phyloP scores from a whole-genome alignment of 495 filamentous ascomycete species.

The Niebla homalea region DNA sequence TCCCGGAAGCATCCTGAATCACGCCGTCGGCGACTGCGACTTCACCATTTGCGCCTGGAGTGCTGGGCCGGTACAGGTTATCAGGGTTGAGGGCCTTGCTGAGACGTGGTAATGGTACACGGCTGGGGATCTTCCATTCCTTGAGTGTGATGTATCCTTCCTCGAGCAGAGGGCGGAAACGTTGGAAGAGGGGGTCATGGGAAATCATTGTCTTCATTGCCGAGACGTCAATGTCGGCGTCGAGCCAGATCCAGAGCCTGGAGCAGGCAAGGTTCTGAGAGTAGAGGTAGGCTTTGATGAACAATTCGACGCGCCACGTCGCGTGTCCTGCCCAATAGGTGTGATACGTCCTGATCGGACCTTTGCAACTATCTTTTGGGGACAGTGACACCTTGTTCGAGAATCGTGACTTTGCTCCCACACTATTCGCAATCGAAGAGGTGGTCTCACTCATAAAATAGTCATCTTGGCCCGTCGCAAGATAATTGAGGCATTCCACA shows the following conservation, averaged over 20 bases:
- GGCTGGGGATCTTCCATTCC: constrained; percentile 38
- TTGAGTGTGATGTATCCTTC: constrained; percentile 39
- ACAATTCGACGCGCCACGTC: constrained; percentile 44
- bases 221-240: constrained; percentile 33
- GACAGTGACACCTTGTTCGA: constrained; percentile 20
- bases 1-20: constrained; percentile 42
- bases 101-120: constrained; percentile 33
- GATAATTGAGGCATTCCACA: constrained; percentile 31
- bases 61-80: constrained; percentile 1
- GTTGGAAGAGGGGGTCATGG: constrained; percentile 35
- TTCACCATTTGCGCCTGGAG: constrained; percentile 40
- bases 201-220: constrained; percentile 36
- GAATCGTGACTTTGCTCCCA: neutral
- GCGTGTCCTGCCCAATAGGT: constrained; percentile 46
- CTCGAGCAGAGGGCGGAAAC: constrained; percentile 40
- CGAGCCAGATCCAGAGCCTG: constrained; percentile 40
- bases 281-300: constrained; percentile 44
- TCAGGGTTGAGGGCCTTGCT: neutral
- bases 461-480: constrained; percentile 30
- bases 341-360: constrained; percentile 42
- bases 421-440: neutral
- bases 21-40: constrained; percentile 43
- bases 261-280: constrained; percentile 44
- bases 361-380: constrained; percentile 33
- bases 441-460: constrained; percentile 32